Percentiles rank a stretch among this genome's conserved stretches.
These are phyloP conservation scores for Torulaspora quercuum DNA, from an alignment of 805 yeast genomes.

Conservation along the genomic window DNA sequence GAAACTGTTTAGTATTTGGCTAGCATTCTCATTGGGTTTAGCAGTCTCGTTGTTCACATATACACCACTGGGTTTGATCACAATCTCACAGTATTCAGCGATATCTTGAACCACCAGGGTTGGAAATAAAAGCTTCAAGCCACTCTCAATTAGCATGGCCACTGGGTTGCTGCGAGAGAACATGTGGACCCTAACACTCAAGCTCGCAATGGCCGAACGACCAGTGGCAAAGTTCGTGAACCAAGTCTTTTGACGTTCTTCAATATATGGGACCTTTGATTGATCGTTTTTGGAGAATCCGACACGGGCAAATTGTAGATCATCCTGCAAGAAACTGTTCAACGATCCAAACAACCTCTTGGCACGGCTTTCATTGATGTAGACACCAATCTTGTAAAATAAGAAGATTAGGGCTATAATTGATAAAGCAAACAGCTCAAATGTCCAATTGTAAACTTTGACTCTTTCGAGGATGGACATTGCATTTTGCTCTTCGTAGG, in stretches of 20 bases:
- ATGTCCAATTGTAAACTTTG: slow-evolving; percentile 64
- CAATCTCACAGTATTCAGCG: slow-evolving; percentile 50
- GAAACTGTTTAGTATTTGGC: slow-evolving; percentile 45
- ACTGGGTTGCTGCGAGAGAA: slow-evolving; percentile 78
- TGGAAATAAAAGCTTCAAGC: slow-evolving; percentile 56
- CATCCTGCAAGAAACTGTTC: slow-evolving; percentile 51
- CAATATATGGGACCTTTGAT: slow-evolving; percentile 38
- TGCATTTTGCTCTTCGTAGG: slow-evolving; percentile 51
- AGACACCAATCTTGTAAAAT: slow-evolving; percentile 57
- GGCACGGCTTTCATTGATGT: slow-evolving; percentile 55
- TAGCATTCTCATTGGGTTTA: slow-evolving; percentile 31
- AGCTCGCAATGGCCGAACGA: slow-evolving; percentile 66
- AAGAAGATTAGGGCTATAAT: slow-evolving; percentile 49
- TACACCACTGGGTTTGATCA: slow-evolving; percentile 49
- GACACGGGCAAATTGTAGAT: slow-evolving; percentile 64
- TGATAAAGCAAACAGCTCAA: slow-evolving; percentile 58
- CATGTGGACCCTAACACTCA: slow-evolving; percentile 60
- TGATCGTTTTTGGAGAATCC: slow-evolving; percentile 31
- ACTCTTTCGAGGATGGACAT: slow-evolving; percentile 61
- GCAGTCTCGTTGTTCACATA: slow-evolving; percentile 28
- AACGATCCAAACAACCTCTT: slow-evolving; percentile 49
- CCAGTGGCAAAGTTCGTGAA: slow-evolving; percentile 79
- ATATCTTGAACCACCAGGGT: slow-evolving; percentile 55
- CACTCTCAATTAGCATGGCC: slow-evolving; percentile 59
- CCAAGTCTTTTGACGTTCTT: slow-evolving; percentile 34